These are phyloP conservation scores for Vitis hybrid DNA, from an alignment of 177 flowering plant genomes.

Conservation along the genomic window DNA sequence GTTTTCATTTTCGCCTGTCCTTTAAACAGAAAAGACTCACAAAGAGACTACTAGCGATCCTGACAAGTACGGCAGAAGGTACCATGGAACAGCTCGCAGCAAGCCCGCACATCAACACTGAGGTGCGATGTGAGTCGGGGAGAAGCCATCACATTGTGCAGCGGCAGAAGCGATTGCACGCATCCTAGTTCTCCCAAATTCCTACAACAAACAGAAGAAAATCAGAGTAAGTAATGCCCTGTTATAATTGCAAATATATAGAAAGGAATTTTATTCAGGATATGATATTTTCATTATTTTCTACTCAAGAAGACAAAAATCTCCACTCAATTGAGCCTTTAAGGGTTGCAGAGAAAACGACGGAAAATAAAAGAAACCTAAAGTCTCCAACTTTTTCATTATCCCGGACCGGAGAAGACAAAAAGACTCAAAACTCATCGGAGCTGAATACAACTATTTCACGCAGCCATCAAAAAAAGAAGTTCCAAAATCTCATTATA, in stretches of 20 bases:
- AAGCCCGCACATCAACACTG: constrained; percentile 57
- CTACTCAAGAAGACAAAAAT: too few relatives aligned
- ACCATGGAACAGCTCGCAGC: constrained; percentile 92
- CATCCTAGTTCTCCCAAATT: constrained; percentile 71
- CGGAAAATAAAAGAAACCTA: too few relatives aligned
- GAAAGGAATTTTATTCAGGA: too few relatives aligned
- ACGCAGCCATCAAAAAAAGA: not conserved
- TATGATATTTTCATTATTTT: too few relatives aligned
- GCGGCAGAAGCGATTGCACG: constrained; percentile 67
- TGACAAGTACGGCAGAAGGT: constrained; percentile 95
- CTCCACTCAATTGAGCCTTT: not conserved
- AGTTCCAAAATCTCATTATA: not conserved
- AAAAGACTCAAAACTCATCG: not conserved
- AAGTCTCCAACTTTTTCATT: not conserved
- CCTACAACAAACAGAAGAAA: constrained; percentile 32
- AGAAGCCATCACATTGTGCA: constrained; percentile 41
- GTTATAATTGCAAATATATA: too few relatives aligned
- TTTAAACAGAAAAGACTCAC: constrained; percentile 61
- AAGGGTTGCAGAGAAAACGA: too few relatives aligned
- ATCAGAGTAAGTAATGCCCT: not conserved
- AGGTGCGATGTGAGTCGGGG: constrained; percentile 62
- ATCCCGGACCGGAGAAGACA: not conserved
- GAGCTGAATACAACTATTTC: not conserved
- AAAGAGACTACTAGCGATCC: constrained; percentile 90
- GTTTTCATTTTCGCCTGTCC: constrained; percentile 16